A percentile compares a stretch with the other conserved stretches of the same genome.
These are phyloP conservation scores for Trametes meyenii DNA, from an alignment of 768 basidiomycete genomes.

Conservation along the genomic window DNA sequence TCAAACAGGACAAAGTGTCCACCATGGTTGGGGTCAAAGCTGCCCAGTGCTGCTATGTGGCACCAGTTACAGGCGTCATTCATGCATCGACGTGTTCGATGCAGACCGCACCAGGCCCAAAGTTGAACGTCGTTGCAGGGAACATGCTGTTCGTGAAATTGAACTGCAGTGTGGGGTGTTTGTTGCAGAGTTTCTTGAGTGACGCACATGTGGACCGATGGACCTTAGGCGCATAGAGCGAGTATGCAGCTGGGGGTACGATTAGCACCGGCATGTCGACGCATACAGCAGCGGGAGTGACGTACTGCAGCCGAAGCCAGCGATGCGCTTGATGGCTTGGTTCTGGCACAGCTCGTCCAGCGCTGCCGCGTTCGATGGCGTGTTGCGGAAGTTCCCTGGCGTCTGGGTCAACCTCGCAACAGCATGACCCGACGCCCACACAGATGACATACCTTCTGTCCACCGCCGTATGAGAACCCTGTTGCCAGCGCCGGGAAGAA, in stretches of 20 bases:
- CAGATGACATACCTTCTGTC: not conserved
- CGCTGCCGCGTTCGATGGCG: not conserved
- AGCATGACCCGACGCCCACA: not conserved
- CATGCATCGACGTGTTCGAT: constrained; percentile 14
- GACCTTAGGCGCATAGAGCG: not conserved
- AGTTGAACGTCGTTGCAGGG: constrained; percentile 23
- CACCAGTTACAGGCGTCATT: constrained; percentile 20
- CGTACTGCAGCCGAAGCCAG: not conserved
- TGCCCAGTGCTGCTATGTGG: constrained; percentile 22
- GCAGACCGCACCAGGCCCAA: constrained; percentile 14
- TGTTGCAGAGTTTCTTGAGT: not conserved
- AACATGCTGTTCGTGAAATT: constrained; percentile 22
- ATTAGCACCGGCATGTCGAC: not conserved
- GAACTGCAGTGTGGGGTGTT: not conserved
- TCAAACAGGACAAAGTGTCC: constrained; percentile 26
- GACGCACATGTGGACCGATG: not conserved
- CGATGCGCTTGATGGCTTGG: not conserved
- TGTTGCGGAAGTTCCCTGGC: not conserved
- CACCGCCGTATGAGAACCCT: not conserved
- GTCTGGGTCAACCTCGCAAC: not conserved
- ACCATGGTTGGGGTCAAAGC: constrained; percentile 21
- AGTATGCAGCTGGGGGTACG: not conserved
- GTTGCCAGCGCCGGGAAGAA: not conserved
- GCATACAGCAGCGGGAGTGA: not conserved
- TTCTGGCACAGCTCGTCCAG: not conserved